These are phyloP conservation scores for Cyclotella atomus DNA, from an alignment of 108 stramenopile species.

Conservation along the genomic window DNA sequence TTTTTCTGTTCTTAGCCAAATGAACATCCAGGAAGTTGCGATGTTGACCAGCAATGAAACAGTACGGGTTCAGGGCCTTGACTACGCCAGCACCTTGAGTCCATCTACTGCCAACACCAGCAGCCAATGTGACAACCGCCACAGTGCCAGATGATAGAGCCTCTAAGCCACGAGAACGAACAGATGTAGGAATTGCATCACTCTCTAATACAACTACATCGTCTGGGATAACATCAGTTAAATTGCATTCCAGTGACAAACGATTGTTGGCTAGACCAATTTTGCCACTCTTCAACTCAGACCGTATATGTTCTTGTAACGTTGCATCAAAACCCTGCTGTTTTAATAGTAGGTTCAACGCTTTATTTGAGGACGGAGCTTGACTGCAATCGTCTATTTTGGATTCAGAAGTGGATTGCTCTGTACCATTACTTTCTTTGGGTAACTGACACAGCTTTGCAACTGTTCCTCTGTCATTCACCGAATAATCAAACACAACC, in stretches of 20 bases:
- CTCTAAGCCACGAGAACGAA: conserved; percentile 39
- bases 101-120: conserved; percentile 68
- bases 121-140: conserved; percentile 59
- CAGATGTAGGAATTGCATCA: conserved; percentile 24
- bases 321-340: conserved; percentile 56
- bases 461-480: conserved; percentile 60
- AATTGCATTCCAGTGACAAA: conserved; percentile 32
- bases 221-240: conserved; percentile 45
- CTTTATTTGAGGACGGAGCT: neutral
- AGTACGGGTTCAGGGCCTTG: conserved; percentile 63
- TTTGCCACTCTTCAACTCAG: conserved; percentile 36
- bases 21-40: conserved; percentile 63
- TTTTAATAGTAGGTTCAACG: conserved; percentile 42
- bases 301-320: conserved; percentile 45
- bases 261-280: conserved; percentile 70
- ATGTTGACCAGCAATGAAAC: conserved; percentile 54
- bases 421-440: conserved; percentile 10
- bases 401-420: neutral
- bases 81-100: conserved; percentile 70
- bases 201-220: conserved; percentile 54
- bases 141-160: conserved; percentile 55
- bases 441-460: conserved; percentile 22
- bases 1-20: conserved; percentile 60
- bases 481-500: conserved; percentile 57
- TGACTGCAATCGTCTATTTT: neutral